Evolutionary conservation across 805 yeast genomes (phyloP), one percentile per base, ranked within the genome.

Genomic region (Yarrowia sp.): DNA sequence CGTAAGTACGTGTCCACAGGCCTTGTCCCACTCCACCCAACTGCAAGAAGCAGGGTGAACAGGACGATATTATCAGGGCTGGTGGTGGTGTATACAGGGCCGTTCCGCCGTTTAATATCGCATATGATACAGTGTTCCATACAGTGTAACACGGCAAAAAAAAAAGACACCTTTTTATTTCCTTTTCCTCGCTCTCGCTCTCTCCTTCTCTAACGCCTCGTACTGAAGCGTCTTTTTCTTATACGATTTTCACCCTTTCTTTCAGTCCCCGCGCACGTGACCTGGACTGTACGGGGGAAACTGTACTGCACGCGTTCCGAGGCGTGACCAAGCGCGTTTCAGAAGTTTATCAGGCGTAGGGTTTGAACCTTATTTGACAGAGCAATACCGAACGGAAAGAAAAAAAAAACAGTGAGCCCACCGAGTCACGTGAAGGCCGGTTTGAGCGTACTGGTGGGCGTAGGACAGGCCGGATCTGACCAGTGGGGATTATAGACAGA

Each of bases 311-410:
- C 54, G 54, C 54, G 54, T 48, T 32, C 14, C 14, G 26, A 21
- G 54, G 54, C 54, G 54, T 48, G 54, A 48, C 54, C 3, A 38
- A 48, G 54, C 54, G 54, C 54, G 54, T 48, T 48, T 48, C n/a
- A 19, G 22, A 32, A 48, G 17, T 2, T 12, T 48, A 48, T 12
- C 16, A 8, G 17, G 3, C 9, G 4, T 32, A 32, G 10, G 9
- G 28, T 48, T 19, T 8, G 7, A 48, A 16, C 28, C 22, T 30
- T 7, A 17, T 9, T 4, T 8, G 8, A 4, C 12, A n/a, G 54
- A 16, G 38, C 35, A 26, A 28, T 4, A 30, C n/a, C n/a, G n/a
- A n/a, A n/a, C n/a, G n/a, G n/a, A n/a, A 24, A n/a, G 3, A 16
- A 14, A 17, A 19, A n/a, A 4, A 38, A 38, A 36, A 19, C 40